phyloP scores from a whole-genome alignment of 306 rosid genomes.

The Amphicarpaea edgeworthii region DNA sequence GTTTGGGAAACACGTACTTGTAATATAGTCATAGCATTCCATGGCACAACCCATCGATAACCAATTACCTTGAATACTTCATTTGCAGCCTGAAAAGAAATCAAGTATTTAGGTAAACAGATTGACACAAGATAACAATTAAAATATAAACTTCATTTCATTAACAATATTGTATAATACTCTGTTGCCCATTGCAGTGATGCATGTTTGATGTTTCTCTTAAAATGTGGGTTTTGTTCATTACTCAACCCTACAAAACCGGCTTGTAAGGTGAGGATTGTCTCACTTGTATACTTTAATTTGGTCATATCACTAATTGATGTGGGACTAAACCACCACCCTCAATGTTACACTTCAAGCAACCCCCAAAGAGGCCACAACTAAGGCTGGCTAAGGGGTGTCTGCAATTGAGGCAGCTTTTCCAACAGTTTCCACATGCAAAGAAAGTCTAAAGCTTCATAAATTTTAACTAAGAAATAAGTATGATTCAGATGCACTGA shows the following conservation, averaged over 20 bases:
- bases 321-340: no score
- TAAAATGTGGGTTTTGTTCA: no score
- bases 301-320: no score
- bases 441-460: conserved; percentile 23
- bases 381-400: no score
- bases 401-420: no score
- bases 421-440: conserved; percentile 34
- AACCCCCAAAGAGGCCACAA: no score
- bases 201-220: conserved; percentile 1
- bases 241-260: no score
- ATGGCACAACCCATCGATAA: conserved; percentile 86
- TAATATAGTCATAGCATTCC: conserved; percentile 87
- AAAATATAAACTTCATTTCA: conserved; percentile 21
- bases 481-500: conserved; percentile 24
- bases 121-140: conserved; percentile 27
- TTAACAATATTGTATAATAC: conserved; percentile 19
- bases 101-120: conserved; percentile 21
- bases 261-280: no score
- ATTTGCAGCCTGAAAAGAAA: conserved; percentile 66
- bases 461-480: conserved; percentile 26
- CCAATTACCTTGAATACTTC: conserved; percentile 63
- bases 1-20: conserved; percentile 61
- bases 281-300: no score
- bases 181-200: conserved; percentile 11
- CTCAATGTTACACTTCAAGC: no score